Conservation (phyloP, 768 basidiomycete species). For the Leccinellum albellum region DNA sequence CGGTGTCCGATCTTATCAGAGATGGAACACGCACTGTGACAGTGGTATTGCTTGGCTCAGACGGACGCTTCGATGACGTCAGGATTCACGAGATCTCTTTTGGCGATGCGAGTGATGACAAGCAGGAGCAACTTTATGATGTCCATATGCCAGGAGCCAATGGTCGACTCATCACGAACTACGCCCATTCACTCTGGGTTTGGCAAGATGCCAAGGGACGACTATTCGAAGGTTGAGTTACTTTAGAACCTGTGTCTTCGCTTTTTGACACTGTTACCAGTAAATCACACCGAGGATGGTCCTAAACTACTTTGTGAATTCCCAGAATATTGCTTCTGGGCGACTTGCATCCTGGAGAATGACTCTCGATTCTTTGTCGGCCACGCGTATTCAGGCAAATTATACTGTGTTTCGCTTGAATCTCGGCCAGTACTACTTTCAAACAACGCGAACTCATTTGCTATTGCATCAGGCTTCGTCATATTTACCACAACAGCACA, state of each 20-base stretch:
- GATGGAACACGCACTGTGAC: constrained; percentile 4
- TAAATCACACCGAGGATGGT: constrained; percentile 18
- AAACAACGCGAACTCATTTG: constrained; percentile 67
- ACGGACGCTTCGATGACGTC: constrained; percentile 32
- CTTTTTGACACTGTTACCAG: constrained; percentile 11
- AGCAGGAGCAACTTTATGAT: constrained; percentile 5
- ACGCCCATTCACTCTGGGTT: constrained; percentile 17
- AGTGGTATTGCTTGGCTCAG: constrained; percentile 42
- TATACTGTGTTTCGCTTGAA: constrained; percentile 45
- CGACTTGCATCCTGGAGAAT: constrained; percentile 27
- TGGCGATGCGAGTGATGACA: not conserved
- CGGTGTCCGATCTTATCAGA: constrained; percentile 11
- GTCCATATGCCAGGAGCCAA: constrained; percentile 35
- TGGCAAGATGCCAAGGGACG: constrained; percentile 49
- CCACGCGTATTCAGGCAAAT: constrained; percentile 59
- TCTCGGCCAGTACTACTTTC: constrained; percentile 37
- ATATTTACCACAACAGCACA: constrained; percentile 85
- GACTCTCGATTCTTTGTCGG: constrained; percentile 50
- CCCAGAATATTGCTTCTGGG: constrained; percentile 57
- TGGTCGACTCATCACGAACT: constrained; percentile 43
- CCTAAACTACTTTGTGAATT: constrained; percentile 37
- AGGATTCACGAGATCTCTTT: constrained; percentile 21
- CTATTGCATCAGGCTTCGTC: constrained; percentile 67
- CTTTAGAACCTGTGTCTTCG: not conserved
- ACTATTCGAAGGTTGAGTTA: constrained; percentile 41